phyloP scores from a whole-genome alignment of 805 yeast genomes.

The Myxozyma kluyveri region DNA sequence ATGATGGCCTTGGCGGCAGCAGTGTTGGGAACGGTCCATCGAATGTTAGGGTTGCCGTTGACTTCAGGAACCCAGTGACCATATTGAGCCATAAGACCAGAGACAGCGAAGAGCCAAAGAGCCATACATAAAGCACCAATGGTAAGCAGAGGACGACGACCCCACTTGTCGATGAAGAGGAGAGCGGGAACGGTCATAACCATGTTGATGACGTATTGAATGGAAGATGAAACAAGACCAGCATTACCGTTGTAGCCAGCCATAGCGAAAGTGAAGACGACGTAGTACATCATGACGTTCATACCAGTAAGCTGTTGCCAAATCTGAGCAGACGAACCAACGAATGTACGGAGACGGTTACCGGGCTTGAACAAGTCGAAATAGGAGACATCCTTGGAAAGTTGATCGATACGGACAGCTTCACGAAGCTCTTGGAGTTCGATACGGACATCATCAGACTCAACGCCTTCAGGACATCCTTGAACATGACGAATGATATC shows the following conservation, averaged over 20 bases:
- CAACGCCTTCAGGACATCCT: not conserved
- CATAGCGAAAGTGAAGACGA: slow-evolving; percentile 56
- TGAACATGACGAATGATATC: slow-evolving; percentile 38
- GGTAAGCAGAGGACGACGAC: slow-evolving; percentile 53
- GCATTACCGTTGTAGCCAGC: slow-evolving; percentile 40
- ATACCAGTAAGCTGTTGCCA: slow-evolving; percentile 61
- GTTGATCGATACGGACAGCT: slow-evolving; percentile 54
- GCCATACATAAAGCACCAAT: slow-evolving; percentile 28
- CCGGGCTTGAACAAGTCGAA: no score
- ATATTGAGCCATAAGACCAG: slow-evolving; percentile 30
- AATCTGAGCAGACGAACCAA: slow-evolving; percentile 54
- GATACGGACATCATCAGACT: slow-evolving; percentile 43
- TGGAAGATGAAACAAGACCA: slow-evolving; percentile 54
- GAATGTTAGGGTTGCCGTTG: slow-evolving; percentile 29
- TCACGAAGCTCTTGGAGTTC: slow-evolving; percentile 61
- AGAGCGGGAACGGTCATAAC: slow-evolving; percentile 62
- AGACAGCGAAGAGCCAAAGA: slow-evolving; percentile 28
- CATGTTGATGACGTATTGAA: slow-evolving; percentile 57
- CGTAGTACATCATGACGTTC: slow-evolving; percentile 70
- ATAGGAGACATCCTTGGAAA: slow-evolving; percentile 44
- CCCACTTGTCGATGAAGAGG: slow-evolving; percentile 58
- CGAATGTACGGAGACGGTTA: slow-evolving; percentile 54
- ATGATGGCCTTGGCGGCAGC: slow-evolving; percentile 46
- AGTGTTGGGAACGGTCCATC: slow-evolving; percentile 28
- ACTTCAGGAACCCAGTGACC: slow-evolving; percentile 28